Evolutionary conservation across 2,329 filamentous ascomycete species (phyloP).

Genomic region (Rhytidhysteron rufulum): DNA sequence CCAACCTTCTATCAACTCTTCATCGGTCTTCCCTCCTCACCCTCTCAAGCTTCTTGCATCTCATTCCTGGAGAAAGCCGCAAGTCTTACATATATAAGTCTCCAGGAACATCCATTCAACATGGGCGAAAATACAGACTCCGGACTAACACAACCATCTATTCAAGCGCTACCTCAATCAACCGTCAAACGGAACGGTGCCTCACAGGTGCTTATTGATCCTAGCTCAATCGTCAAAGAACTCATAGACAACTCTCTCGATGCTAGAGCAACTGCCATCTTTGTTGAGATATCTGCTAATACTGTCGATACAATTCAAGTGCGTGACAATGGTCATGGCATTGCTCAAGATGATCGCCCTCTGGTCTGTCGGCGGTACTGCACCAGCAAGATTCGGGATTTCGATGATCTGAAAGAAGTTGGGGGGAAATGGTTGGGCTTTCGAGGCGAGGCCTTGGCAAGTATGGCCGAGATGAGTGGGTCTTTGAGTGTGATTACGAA

Average conservation of each 20-base stretch:
- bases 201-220: constrained; percentile 56
- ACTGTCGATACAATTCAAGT: constrained; percentile 67
- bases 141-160: constrained; percentile 13
- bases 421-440: constrained; percentile 67
- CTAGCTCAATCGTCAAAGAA: constrained; percentile 66
- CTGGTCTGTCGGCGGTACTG: constrained; percentile 62
- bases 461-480: constrained; percentile 57
- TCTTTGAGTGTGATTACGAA: constrained; percentile 60
- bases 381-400: constrained; percentile 68
- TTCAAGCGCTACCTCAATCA: constrained; percentile 39
- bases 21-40: background rate
- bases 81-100: background rate
- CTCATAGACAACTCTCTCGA: constrained; percentile 75
- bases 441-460: constrained; percentile 69
- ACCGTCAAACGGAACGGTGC: constrained; percentile 57
- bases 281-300: constrained; percentile 61
- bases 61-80: no score
- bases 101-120: no score
- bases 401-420: constrained; percentile 57
- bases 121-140: background rate
- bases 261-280: constrained; percentile 62
- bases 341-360: constrained; percentile 58
- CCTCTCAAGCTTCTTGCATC: no score
- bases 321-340: constrained; percentile 64
- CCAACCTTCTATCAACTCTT: background rate